Conservation (phyloP, 192 early-diverging fungal genomes). For the Nowakowskiella sp. region DNA sequence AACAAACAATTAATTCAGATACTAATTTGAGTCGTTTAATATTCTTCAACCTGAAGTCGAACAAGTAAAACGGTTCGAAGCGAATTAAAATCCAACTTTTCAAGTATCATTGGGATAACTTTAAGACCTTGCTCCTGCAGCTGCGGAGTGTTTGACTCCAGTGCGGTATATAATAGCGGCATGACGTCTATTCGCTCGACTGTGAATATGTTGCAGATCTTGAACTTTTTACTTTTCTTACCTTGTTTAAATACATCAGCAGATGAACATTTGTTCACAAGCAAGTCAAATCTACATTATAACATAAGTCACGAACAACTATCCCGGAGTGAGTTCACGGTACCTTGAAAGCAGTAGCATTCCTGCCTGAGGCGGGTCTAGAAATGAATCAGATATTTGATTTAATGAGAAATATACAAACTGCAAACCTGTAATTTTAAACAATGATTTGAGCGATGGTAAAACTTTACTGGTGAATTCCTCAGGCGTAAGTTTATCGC, state of each 20-base stretch:
- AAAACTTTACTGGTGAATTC: slow-evolving; percentile 60
- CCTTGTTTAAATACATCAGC: slow-evolving; percentile 55
- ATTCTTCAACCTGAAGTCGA: no score
- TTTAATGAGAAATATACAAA: slow-evolving; percentile 9
- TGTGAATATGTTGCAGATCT: no score
- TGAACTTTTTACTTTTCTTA: no score
- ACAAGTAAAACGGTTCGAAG: background rate
- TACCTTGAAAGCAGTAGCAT: slow-evolving; percentile 50
- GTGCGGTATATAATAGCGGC: slow-evolving; percentile 62
- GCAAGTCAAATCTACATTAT: slow-evolving; percentile 47
- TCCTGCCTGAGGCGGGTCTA: slow-evolving; percentile 60
- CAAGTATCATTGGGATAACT: slow-evolving; percentile 3
- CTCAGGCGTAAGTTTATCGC: slow-evolving; percentile 43
- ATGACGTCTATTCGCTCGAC: slow-evolving; percentile 54
- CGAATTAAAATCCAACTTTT: slow-evolving; percentile 12
- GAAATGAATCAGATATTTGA: slow-evolving; percentile 16
- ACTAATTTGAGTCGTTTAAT: slow-evolving; percentile 39
- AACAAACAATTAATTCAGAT: slow-evolving; percentile 46
- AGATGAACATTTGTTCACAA: slow-evolving; percentile 54
- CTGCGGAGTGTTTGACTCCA: slow-evolving; percentile 24
- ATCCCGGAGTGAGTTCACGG: background rate
- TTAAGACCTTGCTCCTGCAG: slow-evolving; percentile 30
- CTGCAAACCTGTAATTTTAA: slow-evolving; percentile 27
- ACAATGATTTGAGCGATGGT: slow-evolving; percentile 53
- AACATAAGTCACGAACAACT: background rate